Percentiles rank a stretch among this genome's conserved stretches.
Evolutionary conservation across 805 yeast genomes (phyloP).

Genomic region (Yamadazyma phyllophila): DNA sequence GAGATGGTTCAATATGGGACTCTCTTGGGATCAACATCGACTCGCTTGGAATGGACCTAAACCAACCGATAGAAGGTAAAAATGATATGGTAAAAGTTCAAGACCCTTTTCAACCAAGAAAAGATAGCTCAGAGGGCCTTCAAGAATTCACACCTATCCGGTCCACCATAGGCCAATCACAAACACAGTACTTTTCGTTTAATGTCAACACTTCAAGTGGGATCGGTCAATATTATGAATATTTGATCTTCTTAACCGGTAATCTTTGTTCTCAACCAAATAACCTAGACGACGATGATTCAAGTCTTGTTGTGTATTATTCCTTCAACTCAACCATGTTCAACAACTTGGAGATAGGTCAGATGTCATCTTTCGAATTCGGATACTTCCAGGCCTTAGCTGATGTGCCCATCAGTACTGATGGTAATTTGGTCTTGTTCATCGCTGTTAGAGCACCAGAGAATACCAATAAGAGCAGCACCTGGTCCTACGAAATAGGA

Average conservation of each 20-base stretch:
- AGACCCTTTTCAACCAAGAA: neutral
- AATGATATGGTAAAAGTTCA: neutral
- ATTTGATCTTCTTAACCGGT: conserved; percentile 50
- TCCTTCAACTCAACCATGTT: conserved; percentile 39
- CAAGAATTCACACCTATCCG: conserved; percentile 37
- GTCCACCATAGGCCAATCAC: conserved; percentile 34
- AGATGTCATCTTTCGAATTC: conserved; percentile 26
- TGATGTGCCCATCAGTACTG: conserved; percentile 25
- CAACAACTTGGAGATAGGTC: conserved; percentile 23
- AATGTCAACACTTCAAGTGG: conserved; percentile 45
- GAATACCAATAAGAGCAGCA: conserved; percentile 29
- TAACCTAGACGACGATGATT: conserved; percentile 20
- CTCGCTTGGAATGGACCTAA: conserved; percentile 15
- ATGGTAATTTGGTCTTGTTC: conserved; percentile 23
- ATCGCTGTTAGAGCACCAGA: conserved; percentile 43
- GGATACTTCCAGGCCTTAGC: conserved; percentile 43
- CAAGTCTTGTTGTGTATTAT: conserved; percentile 36
- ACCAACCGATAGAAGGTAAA: conserved; percentile 14
- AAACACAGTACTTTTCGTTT: conserved; percentile 43
- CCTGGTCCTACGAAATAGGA: conserved; percentile 69
- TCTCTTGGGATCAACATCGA: conserved; percentile 1
- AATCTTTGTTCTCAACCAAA: conserved; percentile 44
- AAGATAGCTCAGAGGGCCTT: conserved; percentile 24
- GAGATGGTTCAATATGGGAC: neutral
- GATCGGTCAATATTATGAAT: conserved; percentile 44